phyloP scores from a whole-genome alignment of 2,329 filamentous ascomycete genomes.

The Calycina herbarum region DNA sequence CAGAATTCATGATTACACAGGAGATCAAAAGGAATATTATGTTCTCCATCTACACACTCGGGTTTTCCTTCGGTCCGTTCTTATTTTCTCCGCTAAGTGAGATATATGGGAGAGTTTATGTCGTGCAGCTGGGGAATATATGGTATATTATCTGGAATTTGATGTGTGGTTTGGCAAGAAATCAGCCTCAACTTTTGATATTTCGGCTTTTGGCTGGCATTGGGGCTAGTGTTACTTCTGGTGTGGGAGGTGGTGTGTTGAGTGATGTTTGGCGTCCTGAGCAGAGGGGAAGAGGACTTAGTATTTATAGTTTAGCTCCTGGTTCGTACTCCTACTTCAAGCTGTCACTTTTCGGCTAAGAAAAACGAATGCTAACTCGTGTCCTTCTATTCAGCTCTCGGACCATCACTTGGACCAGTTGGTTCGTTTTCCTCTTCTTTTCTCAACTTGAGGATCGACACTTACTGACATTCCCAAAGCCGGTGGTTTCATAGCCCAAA shows the following conservation, averaged over 20 bases:
- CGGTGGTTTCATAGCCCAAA: background rate
- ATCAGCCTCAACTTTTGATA: background rate
- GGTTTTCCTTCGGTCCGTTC: conserved; percentile 42
- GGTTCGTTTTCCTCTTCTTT: background rate
- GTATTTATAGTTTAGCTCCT: background rate
- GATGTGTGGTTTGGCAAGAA: background rate
- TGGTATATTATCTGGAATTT: background rate
- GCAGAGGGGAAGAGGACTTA: conserved; percentile 1
- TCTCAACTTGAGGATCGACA: no score
- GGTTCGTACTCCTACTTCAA: no score
- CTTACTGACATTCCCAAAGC: background rate
- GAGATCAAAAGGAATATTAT: background rate
- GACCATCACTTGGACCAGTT: background rate
- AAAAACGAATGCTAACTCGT: no score
- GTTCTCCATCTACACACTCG: conserved; percentile 39
- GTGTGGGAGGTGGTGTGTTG: background rate
- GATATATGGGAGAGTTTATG: background rate
- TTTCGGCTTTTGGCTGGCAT: background rate
- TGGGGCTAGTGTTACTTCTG: background rate
- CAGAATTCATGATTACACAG: background rate
- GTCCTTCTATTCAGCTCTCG: background rate
- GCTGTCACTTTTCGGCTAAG: no score
- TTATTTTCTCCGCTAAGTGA: background rate
- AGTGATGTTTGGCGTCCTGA: background rate
- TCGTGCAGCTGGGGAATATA: background rate